Evolutionary conservation across 2,329 filamentous ascomycete genomes (phyloP).

Genomic region (Colletotrichum sp.): DNA sequence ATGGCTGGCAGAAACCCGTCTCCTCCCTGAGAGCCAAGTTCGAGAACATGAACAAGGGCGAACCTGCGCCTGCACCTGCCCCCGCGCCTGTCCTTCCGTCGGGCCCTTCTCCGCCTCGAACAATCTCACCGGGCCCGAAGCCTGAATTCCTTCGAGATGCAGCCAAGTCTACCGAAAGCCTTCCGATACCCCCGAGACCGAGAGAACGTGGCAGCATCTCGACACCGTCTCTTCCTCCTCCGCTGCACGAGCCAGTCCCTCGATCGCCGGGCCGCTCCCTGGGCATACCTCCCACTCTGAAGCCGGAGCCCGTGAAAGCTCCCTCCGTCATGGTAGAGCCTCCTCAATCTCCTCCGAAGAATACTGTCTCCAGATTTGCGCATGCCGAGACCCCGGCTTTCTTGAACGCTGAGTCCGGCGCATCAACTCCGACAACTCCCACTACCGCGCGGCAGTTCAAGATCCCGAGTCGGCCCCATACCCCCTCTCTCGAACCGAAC

Average conservation of each 20-base stretch:
- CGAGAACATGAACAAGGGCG: constrained; percentile 71
- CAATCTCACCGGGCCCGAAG: constrained; percentile 42
- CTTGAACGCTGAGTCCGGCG: constrained; percentile 51
- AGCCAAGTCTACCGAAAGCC: constrained; percentile 40
- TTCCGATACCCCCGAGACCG: constrained; percentile 32
- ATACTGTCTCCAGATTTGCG: constrained; percentile 35
- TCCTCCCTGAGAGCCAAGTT: constrained; percentile 83
- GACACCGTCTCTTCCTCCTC: constrained; percentile 23
- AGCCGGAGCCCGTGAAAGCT: constrained; percentile 46
- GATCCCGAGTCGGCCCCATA: constrained; percentile 60
- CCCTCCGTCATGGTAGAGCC: constrained; percentile 74
- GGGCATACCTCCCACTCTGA: constrained; percentile 48
- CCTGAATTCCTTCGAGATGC: constrained; percentile 47
- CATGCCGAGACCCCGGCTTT: constrained; percentile 48
- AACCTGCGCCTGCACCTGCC: constrained; percentile 26
- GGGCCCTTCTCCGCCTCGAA: constrained; percentile 31
- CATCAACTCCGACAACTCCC: constrained; percentile 44
- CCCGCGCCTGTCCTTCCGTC: background rate
- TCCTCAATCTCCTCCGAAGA: constrained; percentile 71
- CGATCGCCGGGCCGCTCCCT: constrained; percentile 41
- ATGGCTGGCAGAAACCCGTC: constrained; percentile 69
- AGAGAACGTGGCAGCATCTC: constrained; percentile 22
- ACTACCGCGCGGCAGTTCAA: constrained; percentile 52
- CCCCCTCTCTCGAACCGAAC: constrained; percentile 51
- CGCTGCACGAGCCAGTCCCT: constrained; percentile 21